Conservation (phyloP, 2,329 filamentous ascomycete genomes). For the Ilyonectria robusta region DNA sequence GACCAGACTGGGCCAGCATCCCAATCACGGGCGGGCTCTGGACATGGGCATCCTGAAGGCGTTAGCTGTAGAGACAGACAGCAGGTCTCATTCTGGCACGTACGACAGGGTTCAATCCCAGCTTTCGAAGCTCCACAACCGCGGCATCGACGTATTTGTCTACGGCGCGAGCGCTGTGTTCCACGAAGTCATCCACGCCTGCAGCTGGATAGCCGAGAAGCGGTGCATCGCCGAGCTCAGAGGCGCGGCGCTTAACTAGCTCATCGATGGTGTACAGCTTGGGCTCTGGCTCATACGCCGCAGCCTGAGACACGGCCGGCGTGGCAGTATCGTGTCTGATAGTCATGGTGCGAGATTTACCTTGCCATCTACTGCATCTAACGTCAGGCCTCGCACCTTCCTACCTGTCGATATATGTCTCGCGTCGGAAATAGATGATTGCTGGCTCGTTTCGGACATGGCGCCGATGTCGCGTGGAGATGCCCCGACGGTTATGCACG, state of each 20-base stretch:
- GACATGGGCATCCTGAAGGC: slow-evolving; percentile 28
- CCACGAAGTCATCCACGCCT: slow-evolving; percentile 36
- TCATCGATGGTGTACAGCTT: slow-evolving; percentile 42
- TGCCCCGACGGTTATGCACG: background rate
- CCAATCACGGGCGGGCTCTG: slow-evolving; percentile 39
- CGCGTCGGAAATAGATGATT: background rate
- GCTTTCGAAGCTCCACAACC: slow-evolving; percentile 29
- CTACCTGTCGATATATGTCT: background rate
- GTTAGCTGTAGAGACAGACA: slow-evolving; percentile 9
- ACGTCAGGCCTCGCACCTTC: background rate
- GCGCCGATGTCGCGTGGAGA: background rate
- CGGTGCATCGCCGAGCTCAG: slow-evolving; percentile 29
- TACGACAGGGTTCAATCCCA: slow-evolving; percentile 39
- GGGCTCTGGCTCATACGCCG: slow-evolving; percentile 21
- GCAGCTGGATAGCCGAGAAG: slow-evolving; percentile 34
- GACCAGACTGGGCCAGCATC: slow-evolving; percentile 38
- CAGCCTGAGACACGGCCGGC: slow-evolving; percentile 17
- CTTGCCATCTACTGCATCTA: background rate
- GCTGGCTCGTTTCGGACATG: background rate
- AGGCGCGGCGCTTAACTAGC: slow-evolving; percentile 35
- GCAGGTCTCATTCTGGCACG: background rate
- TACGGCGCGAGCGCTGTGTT: slow-evolving; percentile 38
- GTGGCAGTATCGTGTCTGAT: slow-evolving; percentile 42
- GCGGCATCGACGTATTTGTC: slow-evolving; percentile 43
- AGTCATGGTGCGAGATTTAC: slow-evolving; percentile 32